Evolutionary conservation across 2,329 filamentous ascomycete genomes (phyloP).

Genomic region (Exophiala mesophila): DNA sequence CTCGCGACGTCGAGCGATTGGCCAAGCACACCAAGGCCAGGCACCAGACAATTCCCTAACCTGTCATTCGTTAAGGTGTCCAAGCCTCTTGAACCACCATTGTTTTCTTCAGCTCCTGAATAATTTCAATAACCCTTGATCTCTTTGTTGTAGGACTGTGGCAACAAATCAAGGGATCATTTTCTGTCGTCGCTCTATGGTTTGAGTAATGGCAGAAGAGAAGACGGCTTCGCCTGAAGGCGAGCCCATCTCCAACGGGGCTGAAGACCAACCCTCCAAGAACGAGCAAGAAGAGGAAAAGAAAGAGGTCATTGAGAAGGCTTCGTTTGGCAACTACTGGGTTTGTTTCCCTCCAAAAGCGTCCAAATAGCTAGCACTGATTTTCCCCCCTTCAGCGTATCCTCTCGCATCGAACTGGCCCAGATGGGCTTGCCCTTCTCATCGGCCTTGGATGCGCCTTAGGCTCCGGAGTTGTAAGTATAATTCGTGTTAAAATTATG

Average conservation of each 20-base stretch:
- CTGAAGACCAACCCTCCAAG: conserved; percentile 9
- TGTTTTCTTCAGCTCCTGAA: too few relatives aligned
- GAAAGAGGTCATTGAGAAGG: conserved; percentile 13
- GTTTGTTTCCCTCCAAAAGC: conserved; percentile 17
- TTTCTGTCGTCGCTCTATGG: too few relatives aligned
- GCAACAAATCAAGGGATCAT: too few relatives aligned
- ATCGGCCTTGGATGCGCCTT: conserved; percentile 21
- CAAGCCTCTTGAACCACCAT: too few relatives aligned
- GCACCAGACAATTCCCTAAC: too few relatives aligned
- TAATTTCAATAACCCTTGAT: too few relatives aligned
- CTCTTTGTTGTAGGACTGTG: too few relatives aligned
- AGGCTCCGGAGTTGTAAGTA: conserved; percentile 22
- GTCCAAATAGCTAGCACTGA: not conserved
- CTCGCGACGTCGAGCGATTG: too few relatives aligned
- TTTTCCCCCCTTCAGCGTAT: conserved; percentile 24
- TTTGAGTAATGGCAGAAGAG: too few relatives aligned
- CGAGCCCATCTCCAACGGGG: conserved; percentile 3
- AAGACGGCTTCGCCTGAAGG: conserved; percentile 7
- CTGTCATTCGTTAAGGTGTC: too few relatives aligned
- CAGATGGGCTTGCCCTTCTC: conserved; percentile 20
- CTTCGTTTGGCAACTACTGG: conserved; percentile 27
- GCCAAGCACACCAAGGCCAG: too few relatives aligned
- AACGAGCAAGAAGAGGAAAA: conserved; percentile 10
- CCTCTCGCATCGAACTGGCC: conserved; percentile 24
- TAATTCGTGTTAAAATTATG: too few relatives aligned